Evolutionary conservation across 768 basidiomycete genomes (phyloP).

Genomic region (Lepiota venenata): DNA sequence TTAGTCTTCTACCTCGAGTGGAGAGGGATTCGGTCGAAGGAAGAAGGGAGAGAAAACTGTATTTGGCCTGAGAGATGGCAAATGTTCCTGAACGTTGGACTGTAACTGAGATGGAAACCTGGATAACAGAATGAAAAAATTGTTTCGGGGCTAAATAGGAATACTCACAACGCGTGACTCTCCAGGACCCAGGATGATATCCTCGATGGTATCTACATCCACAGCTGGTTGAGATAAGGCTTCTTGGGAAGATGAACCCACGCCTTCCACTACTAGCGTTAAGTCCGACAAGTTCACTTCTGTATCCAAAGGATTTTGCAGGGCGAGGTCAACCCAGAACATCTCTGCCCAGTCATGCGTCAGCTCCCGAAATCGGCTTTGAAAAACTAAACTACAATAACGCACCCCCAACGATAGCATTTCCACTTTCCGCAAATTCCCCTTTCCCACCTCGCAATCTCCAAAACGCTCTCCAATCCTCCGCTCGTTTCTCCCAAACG

Average conservation of each 20-base stretch:
- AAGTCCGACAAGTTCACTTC: slow-evolving; percentile 68
- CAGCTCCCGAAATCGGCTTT: not conserved
- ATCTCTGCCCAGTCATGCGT: slow-evolving; percentile 41
- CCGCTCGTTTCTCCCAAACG: slow-evolving; percentile 65
- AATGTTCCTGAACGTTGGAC: slow-evolving; percentile 49
- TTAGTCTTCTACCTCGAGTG: slow-evolving; percentile 70
- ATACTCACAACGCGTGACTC: slow-evolving; percentile 61
- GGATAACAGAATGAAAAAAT: not conserved
- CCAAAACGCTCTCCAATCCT: slow-evolving; percentile 63
- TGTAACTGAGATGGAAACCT: slow-evolving; percentile 63
- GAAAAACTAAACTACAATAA: not conserved
- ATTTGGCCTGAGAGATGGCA: slow-evolving; percentile 53
- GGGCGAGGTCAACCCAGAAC: slow-evolving; percentile 72
- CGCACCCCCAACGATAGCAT: slow-evolving; percentile 63
- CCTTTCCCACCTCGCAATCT: slow-evolving; percentile 50
- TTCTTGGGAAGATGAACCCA: slow-evolving; percentile 23
- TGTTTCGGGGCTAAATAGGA: not conserved
- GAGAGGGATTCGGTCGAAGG: slow-evolving; percentile 64
- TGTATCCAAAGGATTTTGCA: slow-evolving; percentile 71
- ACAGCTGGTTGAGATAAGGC: slow-evolving; percentile 37
- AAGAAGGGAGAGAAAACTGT: slow-evolving; percentile 72
- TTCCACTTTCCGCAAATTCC: slow-evolving; percentile 49
- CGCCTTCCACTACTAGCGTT: slow-evolving; percentile 49
- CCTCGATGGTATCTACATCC: slow-evolving; percentile 57
- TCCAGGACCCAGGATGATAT: slow-evolving; percentile 57